These are phyloP conservation scores for Afroboletus lepidellus DNA, from an alignment of 1,284 basidiomycete genomes.

Conservation along the genomic window DNA sequence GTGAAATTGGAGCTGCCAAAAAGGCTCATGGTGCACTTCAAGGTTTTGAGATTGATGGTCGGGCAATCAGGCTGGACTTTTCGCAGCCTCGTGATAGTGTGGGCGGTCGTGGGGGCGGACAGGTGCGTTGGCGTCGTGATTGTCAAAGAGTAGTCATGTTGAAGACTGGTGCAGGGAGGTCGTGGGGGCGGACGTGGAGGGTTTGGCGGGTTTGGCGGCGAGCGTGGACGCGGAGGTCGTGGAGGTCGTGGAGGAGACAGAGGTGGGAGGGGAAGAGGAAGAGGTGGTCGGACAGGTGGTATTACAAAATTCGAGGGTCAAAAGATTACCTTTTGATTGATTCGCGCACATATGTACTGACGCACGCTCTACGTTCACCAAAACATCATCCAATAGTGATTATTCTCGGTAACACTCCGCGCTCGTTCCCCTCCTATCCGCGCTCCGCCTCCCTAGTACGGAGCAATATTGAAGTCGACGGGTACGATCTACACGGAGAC, in stretches of 20 bases:
- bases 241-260: slow-evolving; percentile 42
- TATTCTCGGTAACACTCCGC: too few species aligned
- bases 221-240: slow-evolving; percentile 29
- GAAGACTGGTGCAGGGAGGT: slow-evolving; percentile 22
- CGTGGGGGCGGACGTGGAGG: slow-evolving; percentile 31
- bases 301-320: slow-evolving; percentile 74
- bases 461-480: too few species aligned
- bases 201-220: slow-evolving; percentile 34
- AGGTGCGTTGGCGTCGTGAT: slow-evolving; percentile 33
- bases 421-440: too few species aligned
- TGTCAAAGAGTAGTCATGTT: slow-evolving; percentile 10
- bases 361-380: too few species aligned
- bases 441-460: too few species aligned
- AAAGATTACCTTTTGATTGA: slow-evolving; percentile 73
- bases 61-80: slow-evolving; percentile 84
- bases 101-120: slow-evolving; percentile 51
- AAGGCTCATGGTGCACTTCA: slow-evolving; percentile 74
- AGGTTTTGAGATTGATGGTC: slow-evolving; percentile 82
- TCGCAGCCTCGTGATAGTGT: slow-evolving; percentile 78
- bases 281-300: slow-evolving; percentile 66
- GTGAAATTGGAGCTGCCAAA: slow-evolving; percentile 76
- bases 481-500: too few species aligned
- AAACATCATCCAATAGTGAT: too few species aligned
- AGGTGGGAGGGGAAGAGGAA: slow-evolving; percentile 43
- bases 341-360: neutral